Evolutionary conservation across 169 alveolate genomes (phyloP).

Genomic region (Eimeria acervulina): DNA sequence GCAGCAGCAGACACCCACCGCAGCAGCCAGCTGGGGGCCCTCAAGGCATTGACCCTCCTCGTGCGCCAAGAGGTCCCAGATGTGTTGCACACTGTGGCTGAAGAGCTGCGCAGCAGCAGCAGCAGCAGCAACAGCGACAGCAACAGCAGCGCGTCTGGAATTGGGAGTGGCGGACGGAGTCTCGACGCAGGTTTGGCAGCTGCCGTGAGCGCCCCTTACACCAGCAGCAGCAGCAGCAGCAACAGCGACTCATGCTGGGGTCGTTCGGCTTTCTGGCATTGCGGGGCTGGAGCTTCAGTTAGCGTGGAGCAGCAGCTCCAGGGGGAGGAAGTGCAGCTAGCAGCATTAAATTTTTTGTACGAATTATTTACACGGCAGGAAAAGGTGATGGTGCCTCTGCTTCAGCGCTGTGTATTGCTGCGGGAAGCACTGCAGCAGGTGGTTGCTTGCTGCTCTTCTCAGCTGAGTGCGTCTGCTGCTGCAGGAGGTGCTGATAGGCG

Average conservation of each 20-base stretch:
- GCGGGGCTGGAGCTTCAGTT: background rate
- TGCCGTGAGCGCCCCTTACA: conserved; percentile 35
- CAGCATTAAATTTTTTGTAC: conserved; percentile 5
- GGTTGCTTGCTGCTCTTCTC: conserved; percentile 10
- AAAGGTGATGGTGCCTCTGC: background rate
- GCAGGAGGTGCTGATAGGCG: background rate
- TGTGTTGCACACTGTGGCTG: background rate
- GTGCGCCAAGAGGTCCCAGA: background rate
- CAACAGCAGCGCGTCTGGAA: background rate
- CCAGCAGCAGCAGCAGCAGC: conserved; percentile 23
- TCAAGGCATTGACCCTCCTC: conserved; percentile 27
- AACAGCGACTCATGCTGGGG: background rate
- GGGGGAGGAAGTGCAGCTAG: background rate
- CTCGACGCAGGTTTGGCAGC: conserved; percentile 40
- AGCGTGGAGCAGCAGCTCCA: background rate
- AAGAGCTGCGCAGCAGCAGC: conserved; percentile 12
- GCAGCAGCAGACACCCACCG: background rate
- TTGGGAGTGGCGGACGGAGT: background rate
- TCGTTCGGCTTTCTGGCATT: background rate
- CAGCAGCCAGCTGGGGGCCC: conserved; percentile 43
- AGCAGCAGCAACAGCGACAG: background rate
- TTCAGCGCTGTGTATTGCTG: background rate
- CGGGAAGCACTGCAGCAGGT: background rate
- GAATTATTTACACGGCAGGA: background rate
- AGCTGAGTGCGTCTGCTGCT: background rate